Evolutionary conservation across 768 basidiomycete species (phyloP).

Genomic region (Tylopilus intermedius): DNA sequence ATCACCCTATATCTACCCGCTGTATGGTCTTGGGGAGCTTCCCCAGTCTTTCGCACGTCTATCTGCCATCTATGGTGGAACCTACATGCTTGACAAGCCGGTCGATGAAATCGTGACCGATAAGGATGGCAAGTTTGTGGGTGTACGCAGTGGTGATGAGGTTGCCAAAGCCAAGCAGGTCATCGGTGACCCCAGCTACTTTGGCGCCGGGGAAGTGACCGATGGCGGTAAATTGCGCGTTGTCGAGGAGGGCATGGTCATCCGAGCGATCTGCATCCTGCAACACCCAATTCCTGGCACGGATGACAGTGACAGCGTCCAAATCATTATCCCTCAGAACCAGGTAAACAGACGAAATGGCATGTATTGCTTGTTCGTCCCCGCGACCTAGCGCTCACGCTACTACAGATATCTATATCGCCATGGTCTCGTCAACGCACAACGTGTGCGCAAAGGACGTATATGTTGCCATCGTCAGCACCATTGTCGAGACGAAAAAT

Average conservation of each 20-base stretch:
- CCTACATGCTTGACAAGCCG: constrained; percentile 98
- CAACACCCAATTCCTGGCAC: constrained; percentile 98
- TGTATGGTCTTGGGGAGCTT: constrained; percentile 97
- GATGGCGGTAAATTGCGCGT: constrained; percentile 81
- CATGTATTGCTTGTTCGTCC: constrained; percentile 33
- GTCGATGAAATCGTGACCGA: constrained; percentile 89
- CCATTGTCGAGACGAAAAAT: constrained; percentile 90
- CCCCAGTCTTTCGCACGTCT: constrained; percentile 98
- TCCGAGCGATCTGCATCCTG: constrained; percentile 95
- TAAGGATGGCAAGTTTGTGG: constrained; percentile 81
- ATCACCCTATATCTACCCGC: constrained; percentile 98
- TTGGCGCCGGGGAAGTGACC: constrained; percentile 63
- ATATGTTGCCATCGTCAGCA: constrained; percentile 96
- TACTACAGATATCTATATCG: constrained; percentile 90
- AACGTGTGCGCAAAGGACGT: constrained; percentile 96
- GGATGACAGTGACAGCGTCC: constrained; percentile 89
- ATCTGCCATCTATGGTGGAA: constrained; percentile 97
- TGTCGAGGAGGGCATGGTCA: constrained; percentile 88
- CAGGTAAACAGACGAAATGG: constrained; percentile 92
- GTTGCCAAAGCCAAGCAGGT: constrained; percentile 96
- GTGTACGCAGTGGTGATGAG: constrained; percentile 85
- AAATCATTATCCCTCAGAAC: constrained; percentile 98
- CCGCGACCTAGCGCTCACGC: constrained; percentile 2
- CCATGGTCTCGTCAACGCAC: constrained; percentile 94
- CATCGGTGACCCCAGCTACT: constrained; percentile 97